These are phyloP conservation scores for Tuber melanosporum DNA, from an alignment of 495 filamentous ascomycete genomes.

Conservation along the genomic window DNA sequence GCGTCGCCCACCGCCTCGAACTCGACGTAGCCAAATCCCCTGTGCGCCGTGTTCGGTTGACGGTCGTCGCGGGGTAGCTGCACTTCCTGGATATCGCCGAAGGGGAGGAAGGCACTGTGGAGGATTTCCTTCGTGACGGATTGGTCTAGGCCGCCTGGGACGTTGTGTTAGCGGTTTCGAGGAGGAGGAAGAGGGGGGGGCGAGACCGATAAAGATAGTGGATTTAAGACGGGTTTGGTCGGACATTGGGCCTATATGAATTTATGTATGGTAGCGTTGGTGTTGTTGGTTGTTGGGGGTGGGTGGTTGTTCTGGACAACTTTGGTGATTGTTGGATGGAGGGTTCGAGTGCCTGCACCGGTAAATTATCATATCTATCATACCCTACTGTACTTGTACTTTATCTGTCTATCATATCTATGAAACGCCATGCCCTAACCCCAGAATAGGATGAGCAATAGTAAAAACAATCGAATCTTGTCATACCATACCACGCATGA, in stretches of 20 bases:
- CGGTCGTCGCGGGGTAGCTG: slow-evolving; percentile 76
- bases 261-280: background rate
- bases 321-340: too few species aligned
- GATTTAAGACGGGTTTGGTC: slow-evolving; percentile 77
- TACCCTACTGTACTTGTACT: background rate
- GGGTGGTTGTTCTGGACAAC: too few species aligned
- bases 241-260: slow-evolving; percentile 54
- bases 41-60: slow-evolving; percentile 59
- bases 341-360: too few species aligned
- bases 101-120: slow-evolving; percentile 88
- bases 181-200: background rate
- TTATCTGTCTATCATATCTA: background rate
- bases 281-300: slow-evolving; percentile 7
- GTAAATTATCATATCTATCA: too few species aligned
- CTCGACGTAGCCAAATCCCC: slow-evolving; percentile 95
- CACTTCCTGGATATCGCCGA: slow-evolving; percentile 87
- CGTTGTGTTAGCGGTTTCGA: slow-evolving; percentile 7
- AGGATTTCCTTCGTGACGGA: slow-evolving; percentile 66
- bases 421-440: background rate
- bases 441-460: too few species aligned
- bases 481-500: too few species aligned
- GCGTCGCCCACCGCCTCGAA: slow-evolving; percentile 82
- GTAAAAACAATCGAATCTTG: too few species aligned
- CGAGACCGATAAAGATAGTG: slow-evolving; percentile 73
- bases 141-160: slow-evolving; percentile 61